These are phyloP conservation scores for Coniochaeta prunicola DNA, from an alignment of 2,329 filamentous ascomycete species.

Conservation along the genomic window DNA sequence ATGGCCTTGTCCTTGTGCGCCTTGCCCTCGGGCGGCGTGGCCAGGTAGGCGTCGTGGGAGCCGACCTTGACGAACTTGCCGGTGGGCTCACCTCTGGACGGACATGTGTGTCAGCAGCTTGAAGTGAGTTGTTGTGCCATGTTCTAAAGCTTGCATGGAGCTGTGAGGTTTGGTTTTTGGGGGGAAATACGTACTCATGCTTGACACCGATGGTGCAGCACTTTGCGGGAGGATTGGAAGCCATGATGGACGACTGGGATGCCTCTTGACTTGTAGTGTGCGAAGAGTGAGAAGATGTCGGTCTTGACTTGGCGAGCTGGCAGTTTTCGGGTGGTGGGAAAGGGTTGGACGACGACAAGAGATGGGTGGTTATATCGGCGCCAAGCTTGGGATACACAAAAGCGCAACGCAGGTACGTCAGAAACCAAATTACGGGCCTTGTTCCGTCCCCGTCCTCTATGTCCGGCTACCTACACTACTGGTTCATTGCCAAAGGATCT, in stretches of 20 bases:
- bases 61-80: conserved; percentile 39
- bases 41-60: conserved; percentile 42
- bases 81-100: conserved; percentile 35
- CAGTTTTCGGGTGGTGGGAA: too few relatives aligned
- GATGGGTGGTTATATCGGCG: too few relatives aligned
- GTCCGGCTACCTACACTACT: too few relatives aligned
- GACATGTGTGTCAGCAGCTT: background rate
- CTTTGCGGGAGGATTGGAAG: conserved; percentile 41
- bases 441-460: too few relatives aligned
- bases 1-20: conserved; percentile 34
- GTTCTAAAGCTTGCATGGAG: too few relatives aligned
- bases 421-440: too few relatives aligned
- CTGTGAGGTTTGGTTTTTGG: background rate
- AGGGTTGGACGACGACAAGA: too few relatives aligned
- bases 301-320: too few relatives aligned
- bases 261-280: background rate
- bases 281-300: background rate
- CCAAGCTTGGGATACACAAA: too few relatives aligned
- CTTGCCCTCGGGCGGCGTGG: conserved; percentile 33
- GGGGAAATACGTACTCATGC: conserved; percentile 38
- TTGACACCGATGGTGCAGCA: conserved; percentile 47
- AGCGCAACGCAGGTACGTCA: too few relatives aligned
- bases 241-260: conserved; percentile 30
- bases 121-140: too few relatives aligned
- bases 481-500: too few relatives aligned